Base-by-base conservation (phyloP, 768 basidiomycete species). In the Boletus pseudopeckii region DNA sequence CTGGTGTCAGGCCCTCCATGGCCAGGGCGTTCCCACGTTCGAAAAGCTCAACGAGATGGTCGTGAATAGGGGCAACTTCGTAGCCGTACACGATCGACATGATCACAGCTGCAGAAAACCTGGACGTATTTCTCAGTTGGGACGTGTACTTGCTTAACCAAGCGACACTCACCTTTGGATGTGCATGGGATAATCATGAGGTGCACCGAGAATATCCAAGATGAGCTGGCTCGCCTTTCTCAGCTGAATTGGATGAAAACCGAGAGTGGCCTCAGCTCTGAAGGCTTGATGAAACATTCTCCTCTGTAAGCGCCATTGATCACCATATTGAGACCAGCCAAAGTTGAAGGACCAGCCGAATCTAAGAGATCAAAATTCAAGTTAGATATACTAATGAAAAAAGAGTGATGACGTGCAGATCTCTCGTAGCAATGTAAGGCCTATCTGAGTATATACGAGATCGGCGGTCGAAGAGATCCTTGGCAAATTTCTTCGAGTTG, bases 51-150 rank as follows among this genome's bases (percentile, higher is more conserved):
- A 78, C 69, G 53, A 75, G 71, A 32, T 66, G 63, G 45, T 77
- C 77, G 1, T 68, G 68, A 32, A 66, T 55, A 8, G 71, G 61
- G 15, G 67, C 67, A 7, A 76, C 66, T 6, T 71, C 58, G 18
- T 71, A 65, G 18, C 75, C 78, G 39, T 79, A 80, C 14, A 72
- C 67, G 14, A 78, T 64, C 15, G 71, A 68, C 51, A 78, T 62
- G 39, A 76, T 65, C 2, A 75, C 67, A 1, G 72, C 64, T 14
- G 73, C 68, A 9, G 72, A 63, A 38, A 66, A 60, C 49, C 74
- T 74, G 36, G 6, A 44, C 7, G 4, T 7, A 24, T 30, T n/a
- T n/a, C 3, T 7, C 5, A 1, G 13, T 57, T 37, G 11, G 43
- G 36, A 32, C 6, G 6, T 5, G 22, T 1, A 15, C 20, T 26